Evolutionary conservation across 1,139 yeast genomes (phyloP), one percentile per base, ranked within the genome.

Genomic region (Debaryomyces nepalensis): DNA sequence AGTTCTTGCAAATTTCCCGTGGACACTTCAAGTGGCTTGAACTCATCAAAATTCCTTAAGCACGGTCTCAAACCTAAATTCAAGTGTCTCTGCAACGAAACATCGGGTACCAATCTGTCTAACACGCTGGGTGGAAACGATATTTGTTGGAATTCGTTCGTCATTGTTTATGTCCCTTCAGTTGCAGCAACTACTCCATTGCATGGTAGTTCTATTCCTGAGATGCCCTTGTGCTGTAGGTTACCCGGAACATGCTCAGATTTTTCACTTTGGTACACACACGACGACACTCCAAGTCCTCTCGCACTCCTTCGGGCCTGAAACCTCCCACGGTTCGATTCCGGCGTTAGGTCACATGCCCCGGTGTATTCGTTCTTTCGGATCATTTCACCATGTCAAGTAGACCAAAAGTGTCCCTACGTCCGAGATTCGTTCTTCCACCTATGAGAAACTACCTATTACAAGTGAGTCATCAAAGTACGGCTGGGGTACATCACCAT

Each of bases 81-180:
- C 24, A 91, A 63, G 61, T 90, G 96, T 55, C 96, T 78, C 57
- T 86, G 85, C 39, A 91, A 71, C 4, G 91, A 87, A 10, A 88
- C 65, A 45, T 87, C 96, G 1, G 98, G 97, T 6, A 95, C 90
- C 32, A 91, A 77, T 42, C 95, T 73, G 1, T 95, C 91, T 40
- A 91, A 70, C 12, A 90, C 89, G 30, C 83, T 87, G 1, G 96
- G 93, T 3, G 95, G 84, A 59, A 90, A 88, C 21, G 75, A 67
- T 39, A 81, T 68, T 41, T 79, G 73, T 39, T 67, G 54, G 45
- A 64, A 47, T 41, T 54, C 57, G 12, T 41, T 20, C 6, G 52
- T 42, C 52, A 48, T 48, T n/a, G 15, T 40, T 4, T 10, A 9
- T 32, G 15, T 3, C 4, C 18, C 8, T 12, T n/a, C n/a, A n/a